Evolutionary conservation across 2,329 filamentous ascomycete species (phyloP), one percentile per base, ranked within the genome.

Genomic region (Aspergillus pseudoviridinutans): DNA sequence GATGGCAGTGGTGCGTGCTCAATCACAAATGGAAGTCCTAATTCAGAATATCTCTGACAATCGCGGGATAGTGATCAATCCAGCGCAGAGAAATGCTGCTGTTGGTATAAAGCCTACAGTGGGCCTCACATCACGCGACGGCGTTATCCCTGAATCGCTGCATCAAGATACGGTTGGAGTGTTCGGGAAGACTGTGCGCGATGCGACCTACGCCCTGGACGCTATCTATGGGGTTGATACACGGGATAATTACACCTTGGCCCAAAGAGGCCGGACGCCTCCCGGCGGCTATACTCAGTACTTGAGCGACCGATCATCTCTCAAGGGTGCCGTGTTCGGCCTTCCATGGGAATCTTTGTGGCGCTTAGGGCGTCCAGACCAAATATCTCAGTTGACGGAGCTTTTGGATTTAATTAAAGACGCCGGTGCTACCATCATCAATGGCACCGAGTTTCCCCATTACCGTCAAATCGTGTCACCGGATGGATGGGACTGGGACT

Each of bases 101-200:
- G 87, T 91, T 1, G 89, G 89, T 3, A 82, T 92, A 70, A 92
- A 91, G 73, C 88, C 89, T 1, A 91, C 88, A 1, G 86, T 91
- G 5, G 89, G 89, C 0, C 71, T 90, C 52, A 90, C 87, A 0
- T 90, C 87, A 8, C 78, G 87, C 17, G 79, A 75, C 22, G 84
- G 79, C 20, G 81, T 87, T 28, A 80, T 92, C 35, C 89, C 89
- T 0, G 87, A 88, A 66, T 83, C 80, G 10, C 76, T 82, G 56
- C 84, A 89, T 64, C 86, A 89, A 64, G 89, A 92, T 65, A 86
- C 83, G 0, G 82, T 91, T 0, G 89, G 89, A 2, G 77, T 81
- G 0, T 85, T 92, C 66, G 87, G 82, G 0, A 82, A 83, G 22
- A 90, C 85, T 0, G 84, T 92, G 6, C 78, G 79, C n/a, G 89